A percentile compares a stretch with the other conserved stretches of the same genome.
phyloP scores from a whole-genome alignment of 495 filamentous ascomycete species.

The Podospora conica region DNA sequence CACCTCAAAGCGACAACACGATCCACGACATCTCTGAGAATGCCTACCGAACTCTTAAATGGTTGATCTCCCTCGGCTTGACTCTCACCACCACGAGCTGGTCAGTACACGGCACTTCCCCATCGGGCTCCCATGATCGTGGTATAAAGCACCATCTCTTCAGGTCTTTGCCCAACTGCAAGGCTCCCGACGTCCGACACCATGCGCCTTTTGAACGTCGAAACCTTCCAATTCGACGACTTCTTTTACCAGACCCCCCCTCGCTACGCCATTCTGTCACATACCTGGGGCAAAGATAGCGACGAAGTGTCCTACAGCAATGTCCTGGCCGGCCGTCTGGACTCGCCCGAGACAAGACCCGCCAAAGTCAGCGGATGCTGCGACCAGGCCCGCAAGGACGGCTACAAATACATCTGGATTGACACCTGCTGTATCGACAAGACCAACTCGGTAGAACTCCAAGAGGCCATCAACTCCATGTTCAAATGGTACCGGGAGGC shows the following conservation, averaged over 20 bases:
- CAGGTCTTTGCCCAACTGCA: neutral
- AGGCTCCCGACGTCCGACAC: neutral
- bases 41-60: too few relatives aligned
- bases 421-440: neutral
- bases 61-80: too few relatives aligned
- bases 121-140: neutral
- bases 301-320: slow-evolving; percentile 13
- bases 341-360: neutral
- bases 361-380: neutral
- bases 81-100: neutral
- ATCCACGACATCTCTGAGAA: neutral
- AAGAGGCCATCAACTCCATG: neutral
- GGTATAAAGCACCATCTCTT: neutral
- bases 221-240: neutral
- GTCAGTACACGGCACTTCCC: neutral
- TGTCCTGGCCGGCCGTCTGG: neutral
- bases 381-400: neutral
- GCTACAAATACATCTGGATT: neutral
- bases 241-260: neutral
- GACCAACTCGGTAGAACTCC: neutral
- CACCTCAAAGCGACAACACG: too few relatives aligned
- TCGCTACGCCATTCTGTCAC: slow-evolving; percentile 2
- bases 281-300: slow-evolving; percentile 20
- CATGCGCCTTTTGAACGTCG: neutral
- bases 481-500: neutral